A percentile compares a stretch with the other conserved stretches of the same genome.
Evolutionary conservation across 331 rosid genomes (phyloP).

Genomic region (Acacia pycnantha): DNA sequence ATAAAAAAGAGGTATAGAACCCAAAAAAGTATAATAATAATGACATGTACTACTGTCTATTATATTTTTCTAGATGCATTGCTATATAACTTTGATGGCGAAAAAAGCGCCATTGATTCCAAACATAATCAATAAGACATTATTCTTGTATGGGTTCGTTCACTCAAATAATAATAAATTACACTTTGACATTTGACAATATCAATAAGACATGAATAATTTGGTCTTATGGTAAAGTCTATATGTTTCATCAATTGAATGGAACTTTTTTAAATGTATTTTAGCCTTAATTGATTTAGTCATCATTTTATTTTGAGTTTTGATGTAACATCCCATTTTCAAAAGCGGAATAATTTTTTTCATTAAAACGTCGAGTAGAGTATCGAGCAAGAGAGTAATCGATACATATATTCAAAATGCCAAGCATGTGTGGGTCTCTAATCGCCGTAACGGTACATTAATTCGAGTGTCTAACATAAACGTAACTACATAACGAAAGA

Average conservation of each 20-base stretch:
- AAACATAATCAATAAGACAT: not conserved
- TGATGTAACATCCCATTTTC: no score
- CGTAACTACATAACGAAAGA: no score
- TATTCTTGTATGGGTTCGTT: not conserved
- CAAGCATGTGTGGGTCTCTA: no score
- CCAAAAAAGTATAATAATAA: no score
- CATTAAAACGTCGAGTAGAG: no score
- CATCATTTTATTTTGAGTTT: not conserved
- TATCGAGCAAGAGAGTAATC: no score
- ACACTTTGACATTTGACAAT: not conserved
- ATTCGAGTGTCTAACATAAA: no score
- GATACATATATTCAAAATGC: no score
- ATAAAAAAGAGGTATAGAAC: not conserved
- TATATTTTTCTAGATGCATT: not conserved
- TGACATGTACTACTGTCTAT: not conserved
- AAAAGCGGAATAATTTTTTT: no score
- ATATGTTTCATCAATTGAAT: not conserved
- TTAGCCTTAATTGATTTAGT: not conserved
- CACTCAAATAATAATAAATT: not conserved
- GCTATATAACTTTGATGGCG: not conserved
- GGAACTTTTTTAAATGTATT: not conserved
- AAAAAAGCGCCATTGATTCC: not conserved
- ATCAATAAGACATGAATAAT: not conserved
- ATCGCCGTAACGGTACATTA: no score
- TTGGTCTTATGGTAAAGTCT: not conserved